A percentile compares a stretch with the other conserved stretches of the same genome.
Conservation (phyloP, 176 grass and related monocot species). For the Oryza punctata region DNA sequence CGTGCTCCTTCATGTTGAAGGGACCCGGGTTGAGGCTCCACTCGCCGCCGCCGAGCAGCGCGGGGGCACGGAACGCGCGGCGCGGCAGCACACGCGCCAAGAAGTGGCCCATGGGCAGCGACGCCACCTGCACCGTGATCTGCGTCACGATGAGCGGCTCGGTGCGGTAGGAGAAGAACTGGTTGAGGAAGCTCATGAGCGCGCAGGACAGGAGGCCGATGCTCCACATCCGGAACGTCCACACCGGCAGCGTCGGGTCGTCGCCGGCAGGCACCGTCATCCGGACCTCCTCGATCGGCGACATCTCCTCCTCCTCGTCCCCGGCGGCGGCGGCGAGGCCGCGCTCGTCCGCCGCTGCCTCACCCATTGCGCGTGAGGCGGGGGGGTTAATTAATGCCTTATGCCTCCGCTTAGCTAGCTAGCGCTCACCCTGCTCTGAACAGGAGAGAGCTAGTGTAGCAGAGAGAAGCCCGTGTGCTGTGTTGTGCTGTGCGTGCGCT, state of each 20-base stretch:
- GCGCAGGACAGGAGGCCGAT: constrained; percentile 69
- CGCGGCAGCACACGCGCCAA: constrained; percentile 58
- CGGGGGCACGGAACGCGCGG: constrained; percentile 21
- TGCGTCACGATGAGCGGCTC: constrained; percentile 85
- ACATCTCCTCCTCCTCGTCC: constrained; percentile 41
- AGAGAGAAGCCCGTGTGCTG: not conserved
- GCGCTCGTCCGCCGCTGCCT: constrained; percentile 39
- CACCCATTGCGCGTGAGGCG: constrained; percentile 45
- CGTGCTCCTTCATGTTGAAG: constrained; percentile 99
- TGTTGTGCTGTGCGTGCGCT: not conserved
- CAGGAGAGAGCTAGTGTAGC: not conserved
- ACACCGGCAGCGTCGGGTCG: constrained; percentile 78
- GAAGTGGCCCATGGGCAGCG: constrained; percentile 81
- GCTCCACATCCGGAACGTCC: constrained; percentile 94
- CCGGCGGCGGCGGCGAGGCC: constrained; percentile 30
- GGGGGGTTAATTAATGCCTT: constrained; percentile 37
- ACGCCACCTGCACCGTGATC: constrained; percentile 89
- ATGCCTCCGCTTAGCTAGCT: not conserved
- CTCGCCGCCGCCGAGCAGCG: constrained; percentile 35
- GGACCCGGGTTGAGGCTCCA: constrained; percentile 88
- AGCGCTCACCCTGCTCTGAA: not conserved
- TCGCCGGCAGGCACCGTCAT: constrained; percentile 68
- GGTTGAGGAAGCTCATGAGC: constrained; percentile 86
- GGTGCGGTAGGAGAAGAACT: constrained; percentile 87
- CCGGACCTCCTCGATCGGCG: constrained; percentile 78